phyloP scores from a whole-genome alignment of 1,284 basidiomycete genomes.

The Leccinum fallax region DNA sequence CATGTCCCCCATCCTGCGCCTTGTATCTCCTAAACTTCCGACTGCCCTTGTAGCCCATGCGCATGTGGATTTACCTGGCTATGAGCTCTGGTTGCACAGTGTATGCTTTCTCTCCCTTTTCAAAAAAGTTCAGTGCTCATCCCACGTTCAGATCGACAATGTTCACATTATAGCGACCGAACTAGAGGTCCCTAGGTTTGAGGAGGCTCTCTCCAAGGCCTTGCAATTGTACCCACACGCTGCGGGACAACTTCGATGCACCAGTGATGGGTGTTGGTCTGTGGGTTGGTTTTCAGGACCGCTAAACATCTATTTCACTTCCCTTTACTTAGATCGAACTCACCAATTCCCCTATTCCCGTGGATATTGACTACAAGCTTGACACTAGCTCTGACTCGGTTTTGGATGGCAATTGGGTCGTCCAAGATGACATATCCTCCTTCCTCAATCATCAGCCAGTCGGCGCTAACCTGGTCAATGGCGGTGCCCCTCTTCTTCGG shows the following conservation, averaged over 20 bases:
- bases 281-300: conserved; percentile 16
- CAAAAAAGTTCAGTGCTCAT: not conserved
- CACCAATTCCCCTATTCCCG: conserved; percentile 4
- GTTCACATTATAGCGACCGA: conserved; percentile 31
- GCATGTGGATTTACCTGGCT: conserved; percentile 24
- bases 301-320: conserved; percentile 5
- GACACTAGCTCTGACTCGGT: conserved; percentile 11
- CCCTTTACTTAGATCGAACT: conserved; percentile 26
- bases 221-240: conserved; percentile 32
- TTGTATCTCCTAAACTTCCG: conserved; percentile 22
- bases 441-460: conserved; percentile 20
- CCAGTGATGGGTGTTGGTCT: conserved; percentile 27
- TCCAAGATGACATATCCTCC: conserved; percentile 29
- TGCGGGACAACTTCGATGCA: conserved; percentile 26
- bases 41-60: conserved; percentile 11
- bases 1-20: conserved; percentile 18
- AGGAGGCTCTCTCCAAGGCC: conserved; percentile 25
- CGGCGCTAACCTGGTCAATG: conserved; percentile 14
- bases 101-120: conserved; percentile 12
- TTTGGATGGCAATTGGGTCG: conserved; percentile 26
- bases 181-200: conserved; percentile 28
- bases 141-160: conserved; percentile 24
- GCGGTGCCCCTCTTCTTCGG: conserved; percentile 27
- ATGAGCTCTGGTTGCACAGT: conserved; percentile 25
- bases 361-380: conserved; percentile 4